Evolutionary conservation across 208 protist species (phyloP).

Genomic region (Wallacemonas rigidus): DNA sequence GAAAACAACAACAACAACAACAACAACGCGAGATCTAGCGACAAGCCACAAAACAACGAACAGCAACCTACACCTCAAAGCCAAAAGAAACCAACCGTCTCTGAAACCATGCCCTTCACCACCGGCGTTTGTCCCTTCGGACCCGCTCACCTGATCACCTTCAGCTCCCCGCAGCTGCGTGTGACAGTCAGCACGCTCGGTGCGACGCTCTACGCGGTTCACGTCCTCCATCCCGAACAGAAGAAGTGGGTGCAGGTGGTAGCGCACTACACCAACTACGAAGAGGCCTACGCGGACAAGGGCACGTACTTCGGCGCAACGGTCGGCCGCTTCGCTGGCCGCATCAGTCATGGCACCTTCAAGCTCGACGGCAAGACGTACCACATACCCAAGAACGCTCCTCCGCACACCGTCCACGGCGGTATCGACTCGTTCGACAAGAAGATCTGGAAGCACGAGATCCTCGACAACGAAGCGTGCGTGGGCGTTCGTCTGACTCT

Average conservation of each 20-base stretch:
- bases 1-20: too few relatives aligned
- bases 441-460: conserved; percentile 52
- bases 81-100: too few relatives aligned
- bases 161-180: conserved; percentile 40
- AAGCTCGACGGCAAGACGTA: conserved; percentile 45
- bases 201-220: conserved; percentile 47
- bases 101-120: conserved; percentile 25
- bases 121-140: conserved; percentile 38
- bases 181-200: conserved; percentile 53
- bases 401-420: conserved; percentile 52
- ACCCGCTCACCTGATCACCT: conserved; percentile 40
- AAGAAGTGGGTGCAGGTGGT: conserved; percentile 66
- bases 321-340: conserved; percentile 65
- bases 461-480: conserved; percentile 18
- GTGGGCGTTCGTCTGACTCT: conserved; percentile 27
- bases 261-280: conserved; percentile 48
- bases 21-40: too few relatives aligned
- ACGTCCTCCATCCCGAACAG: conserved; percentile 28
- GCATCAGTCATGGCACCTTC: conserved; percentile 52
- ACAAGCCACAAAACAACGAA: too few relatives aligned
- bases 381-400: conserved; percentile 25
- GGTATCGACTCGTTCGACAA: conserved; percentile 60
- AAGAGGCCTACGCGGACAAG: conserved; percentile 43
- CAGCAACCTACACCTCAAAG: too few relatives aligned
- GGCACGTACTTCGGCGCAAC: conserved; percentile 59